These are phyloP conservation scores for Chrysanthemum makinoi DNA, from an alignment of 129 eudicot species.

Conservation along the genomic window DNA sequence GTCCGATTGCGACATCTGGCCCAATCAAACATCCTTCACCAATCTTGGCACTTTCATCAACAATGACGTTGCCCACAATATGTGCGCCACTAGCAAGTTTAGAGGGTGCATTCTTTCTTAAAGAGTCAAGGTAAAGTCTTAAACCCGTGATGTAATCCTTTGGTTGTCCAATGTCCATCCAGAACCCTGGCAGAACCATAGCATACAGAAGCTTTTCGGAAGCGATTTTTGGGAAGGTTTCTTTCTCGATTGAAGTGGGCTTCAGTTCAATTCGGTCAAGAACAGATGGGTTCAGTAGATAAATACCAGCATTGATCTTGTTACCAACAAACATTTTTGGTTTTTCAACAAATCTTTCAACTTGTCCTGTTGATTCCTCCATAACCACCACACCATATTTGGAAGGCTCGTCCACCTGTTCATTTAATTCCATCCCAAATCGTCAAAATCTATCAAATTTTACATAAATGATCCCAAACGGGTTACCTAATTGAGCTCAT, in stretches of 20 bases:
- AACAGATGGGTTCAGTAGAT: slow-evolving; percentile 74
- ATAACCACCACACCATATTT: slow-evolving; percentile 85
- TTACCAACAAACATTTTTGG: slow-evolving; percentile 89
- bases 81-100: slow-evolving; percentile 67
- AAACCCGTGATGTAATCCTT: slow-evolving; percentile 83
- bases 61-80: slow-evolving; percentile 77
- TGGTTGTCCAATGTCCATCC: slow-evolving; percentile 99
- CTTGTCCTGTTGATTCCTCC: slow-evolving; percentile 84
- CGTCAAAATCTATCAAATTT: not conserved
- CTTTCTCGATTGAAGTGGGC: slow-evolving; percentile 94
- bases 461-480: not conserved
- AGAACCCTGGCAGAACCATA: slow-evolving; percentile 91
- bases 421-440: not conserved
- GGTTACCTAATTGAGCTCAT: slow-evolving; percentile 3
- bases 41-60: slow-evolving; percentile 77
- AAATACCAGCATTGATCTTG: slow-evolving; percentile 91
- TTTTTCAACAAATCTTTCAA: slow-evolving; percentile 81
- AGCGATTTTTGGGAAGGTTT: slow-evolving; percentile 80
- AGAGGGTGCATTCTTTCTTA: slow-evolving; percentile 59
- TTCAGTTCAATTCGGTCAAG: slow-evolving; percentile 71
- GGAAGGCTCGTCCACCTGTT: slow-evolving; percentile 91
- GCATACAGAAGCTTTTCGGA: slow-evolving; percentile 67
- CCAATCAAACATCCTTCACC: slow-evolving; percentile 98
- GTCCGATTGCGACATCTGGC: slow-evolving; percentile 94
- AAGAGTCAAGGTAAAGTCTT: slow-evolving; percentile 73